These are phyloP conservation scores for Puccinia polysora DNA, from an alignment of 1,284 basidiomycete species.

Conservation along the genomic window DNA sequence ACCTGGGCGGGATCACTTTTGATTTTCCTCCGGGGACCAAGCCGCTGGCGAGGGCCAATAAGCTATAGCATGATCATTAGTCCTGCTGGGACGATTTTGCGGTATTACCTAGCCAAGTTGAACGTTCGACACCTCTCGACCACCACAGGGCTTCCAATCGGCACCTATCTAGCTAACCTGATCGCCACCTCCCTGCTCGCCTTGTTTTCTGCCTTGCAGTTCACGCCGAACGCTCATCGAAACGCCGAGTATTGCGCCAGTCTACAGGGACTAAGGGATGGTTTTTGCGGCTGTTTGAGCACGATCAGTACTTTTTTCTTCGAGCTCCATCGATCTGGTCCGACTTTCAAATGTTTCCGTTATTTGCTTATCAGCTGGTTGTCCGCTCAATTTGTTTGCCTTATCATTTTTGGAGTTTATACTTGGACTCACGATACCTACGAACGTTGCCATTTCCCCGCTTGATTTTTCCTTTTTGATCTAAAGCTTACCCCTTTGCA, in stretches of 20 bases:
- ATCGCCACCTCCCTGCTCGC: slow-evolving; percentile 72
- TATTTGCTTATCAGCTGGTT: slow-evolving; percentile 70
- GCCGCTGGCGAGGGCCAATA: slow-evolving; percentile 69
- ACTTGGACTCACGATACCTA: slow-evolving; percentile 17
- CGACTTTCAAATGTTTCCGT: slow-evolving; percentile 59
- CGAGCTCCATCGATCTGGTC: slow-evolving; percentile 65
- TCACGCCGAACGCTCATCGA: slow-evolving; percentile 54
- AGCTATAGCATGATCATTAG: slow-evolving; percentile 84
- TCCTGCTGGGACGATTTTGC: slow-evolving; percentile 78
- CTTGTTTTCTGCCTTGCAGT: slow-evolving; percentile 67
- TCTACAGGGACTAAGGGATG: slow-evolving; percentile 75
- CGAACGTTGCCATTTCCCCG: slow-evolving; percentile 23
- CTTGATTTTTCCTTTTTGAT: too few species aligned
- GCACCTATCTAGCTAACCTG: slow-evolving; percentile 82
- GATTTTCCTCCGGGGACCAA: slow-evolving; percentile 69
- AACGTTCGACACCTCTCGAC: slow-evolving; percentile 61
- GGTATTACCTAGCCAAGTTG: slow-evolving; percentile 72
- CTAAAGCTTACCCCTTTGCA: too few species aligned
- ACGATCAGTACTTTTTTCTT: slow-evolving; percentile 90
- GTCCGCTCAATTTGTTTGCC: slow-evolving; percentile 62
- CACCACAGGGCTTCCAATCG: slow-evolving; percentile 64
- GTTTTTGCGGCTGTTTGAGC: slow-evolving; percentile 90
- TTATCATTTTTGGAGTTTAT: slow-evolving; percentile 25
- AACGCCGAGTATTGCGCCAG: slow-evolving; percentile 63
- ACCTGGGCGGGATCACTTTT: slow-evolving; percentile 61